Percentiles rank a stretch among this genome's conserved stretches.
phyloP scores from a whole-genome alignment of 2,329 filamentous ascomycete genomes.

The Penicillium janthinellum region DNA sequence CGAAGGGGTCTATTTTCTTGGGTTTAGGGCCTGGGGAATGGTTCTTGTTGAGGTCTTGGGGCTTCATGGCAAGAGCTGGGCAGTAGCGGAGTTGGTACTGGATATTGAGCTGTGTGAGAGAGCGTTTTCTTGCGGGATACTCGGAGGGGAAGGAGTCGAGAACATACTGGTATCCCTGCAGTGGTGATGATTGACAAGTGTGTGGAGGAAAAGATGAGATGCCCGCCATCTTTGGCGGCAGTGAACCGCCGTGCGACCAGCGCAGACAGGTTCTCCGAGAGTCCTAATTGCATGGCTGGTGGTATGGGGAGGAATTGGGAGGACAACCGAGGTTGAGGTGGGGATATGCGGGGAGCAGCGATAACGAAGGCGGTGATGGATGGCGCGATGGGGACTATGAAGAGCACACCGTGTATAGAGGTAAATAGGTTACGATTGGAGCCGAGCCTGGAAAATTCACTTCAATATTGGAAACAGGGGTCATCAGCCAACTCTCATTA shows the following conservation, averaged over 20 bases:
- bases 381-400: neutral
- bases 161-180: constrained; percentile 38
- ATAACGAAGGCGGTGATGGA: constrained; percentile 7
- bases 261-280: constrained; percentile 38
- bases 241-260: constrained; percentile 41
- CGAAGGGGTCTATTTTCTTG: constrained; percentile 48
- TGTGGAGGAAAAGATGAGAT: constrained; percentile 44
- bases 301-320: neutral
- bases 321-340: constrained; percentile 10
- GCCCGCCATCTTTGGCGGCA: constrained; percentile 39
- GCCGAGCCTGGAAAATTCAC: too few relatives aligned
- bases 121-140: neutral
- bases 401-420: neutral
- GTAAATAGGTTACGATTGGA: too few relatives aligned
- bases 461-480: neutral
- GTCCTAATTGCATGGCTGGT: constrained; percentile 38
- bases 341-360: constrained; percentile 8
- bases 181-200: constrained; percentile 41
- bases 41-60: constrained; percentile 30
- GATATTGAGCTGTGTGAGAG: neutral
- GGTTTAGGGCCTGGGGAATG: constrained; percentile 16
- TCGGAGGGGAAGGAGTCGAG: neutral
- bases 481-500: constrained; percentile 1
- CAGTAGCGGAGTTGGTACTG: constrained; percentile 54
- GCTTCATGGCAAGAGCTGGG: constrained; percentile 51